Conservation (phyloP, 129 eudicot genomes). For the Flaveria robusta region DNA sequence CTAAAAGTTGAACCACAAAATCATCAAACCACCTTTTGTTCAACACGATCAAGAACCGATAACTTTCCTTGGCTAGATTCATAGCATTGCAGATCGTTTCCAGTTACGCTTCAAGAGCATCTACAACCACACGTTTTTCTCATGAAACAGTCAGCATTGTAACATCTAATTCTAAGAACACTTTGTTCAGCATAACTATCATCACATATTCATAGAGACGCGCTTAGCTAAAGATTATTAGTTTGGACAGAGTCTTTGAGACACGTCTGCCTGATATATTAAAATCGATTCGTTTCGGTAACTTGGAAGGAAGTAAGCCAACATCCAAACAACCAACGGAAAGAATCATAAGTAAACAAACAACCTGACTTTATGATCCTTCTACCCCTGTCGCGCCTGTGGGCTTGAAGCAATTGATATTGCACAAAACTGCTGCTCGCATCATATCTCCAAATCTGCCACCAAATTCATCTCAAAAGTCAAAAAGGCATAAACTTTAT, state of each 20-base stretch:
- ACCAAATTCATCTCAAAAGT: constrained; percentile 36
- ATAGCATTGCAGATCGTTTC: neutral
- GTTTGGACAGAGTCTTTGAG: constrained; percentile 36
- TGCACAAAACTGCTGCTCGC: constrained; percentile 87
- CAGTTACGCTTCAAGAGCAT: constrained; percentile 1
- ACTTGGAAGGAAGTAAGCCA: constrained; percentile 21
- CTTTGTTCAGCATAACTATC: neutral
- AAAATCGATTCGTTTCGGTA: constrained; percentile 22
- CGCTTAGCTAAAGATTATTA: constrained; percentile 30
- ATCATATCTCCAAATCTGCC: constrained; percentile 96
- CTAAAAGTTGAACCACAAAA: constrained; percentile 6
- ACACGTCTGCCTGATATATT: constrained; percentile 39
- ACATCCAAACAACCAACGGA: constrained; percentile 33
- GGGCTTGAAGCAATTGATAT: constrained; percentile 92
- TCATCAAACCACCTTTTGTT: neutral
- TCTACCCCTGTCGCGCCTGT: constrained; percentile 58
- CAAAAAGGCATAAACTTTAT: constrained; percentile 21
- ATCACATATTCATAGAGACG: neutral
- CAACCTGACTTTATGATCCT: constrained; percentile 44
- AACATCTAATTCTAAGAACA: neutral
- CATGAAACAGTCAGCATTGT: constrained; percentile 2
- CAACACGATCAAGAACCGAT: neutral
- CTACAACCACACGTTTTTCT: neutral
- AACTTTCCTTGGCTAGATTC: neutral
- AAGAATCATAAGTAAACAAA: constrained; percentile 24